Base-by-base conservation (phyloP, 345 rosid genomes). In the Lepidium didymum region DNA sequence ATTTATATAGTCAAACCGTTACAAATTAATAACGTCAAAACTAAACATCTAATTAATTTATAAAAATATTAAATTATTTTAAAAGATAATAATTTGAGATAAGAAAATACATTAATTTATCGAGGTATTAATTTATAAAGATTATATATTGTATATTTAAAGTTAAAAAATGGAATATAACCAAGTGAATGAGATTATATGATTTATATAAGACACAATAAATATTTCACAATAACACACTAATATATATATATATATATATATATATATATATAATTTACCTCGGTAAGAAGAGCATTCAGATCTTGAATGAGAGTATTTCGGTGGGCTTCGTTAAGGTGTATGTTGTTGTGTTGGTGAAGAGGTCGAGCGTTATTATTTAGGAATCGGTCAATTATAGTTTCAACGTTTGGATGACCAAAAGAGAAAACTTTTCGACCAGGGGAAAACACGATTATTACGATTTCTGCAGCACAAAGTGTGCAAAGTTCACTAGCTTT, bases 321-420 rank as follows among this genome's bases (percentile, higher is more conserved):
- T n/a, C 82, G 74, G 27, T 68, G 83, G 21, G 68, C 52, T 68
- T 87, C 85, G 1, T 60, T 43, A 37, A 69, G 52, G 21, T 54
- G 73, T 46, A 67, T 59, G 56, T 35, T 51, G 42, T 38, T 44
- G 1, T 23, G 23, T 15, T 60, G 68, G n/a, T 25, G 58, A 19
- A 40, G n/a, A 9, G 49, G 21, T 37, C 37, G 52, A 16, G 27
- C 64, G 18, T 37, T 73, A 7, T 59, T 58, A 52, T 60, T 50
- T 16, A 83, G 66, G 42, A 76, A 90, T 0, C 77, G 77, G 2
- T 81, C 63, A 0, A 84, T 10, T 1, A 81, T 35, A 9, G 78
- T 45, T 3, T 87, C 81, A 8, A 83, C 87, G 8, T 65, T 46
- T 6, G 86, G 86, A 66, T 87, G 84, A 4, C 88, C 90, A 23